Percentiles rank a stretch among this genome's conserved stretches.
Conservation (phyloP, 106 monocot species). For the Platanthera guangdongensis region DNA sequence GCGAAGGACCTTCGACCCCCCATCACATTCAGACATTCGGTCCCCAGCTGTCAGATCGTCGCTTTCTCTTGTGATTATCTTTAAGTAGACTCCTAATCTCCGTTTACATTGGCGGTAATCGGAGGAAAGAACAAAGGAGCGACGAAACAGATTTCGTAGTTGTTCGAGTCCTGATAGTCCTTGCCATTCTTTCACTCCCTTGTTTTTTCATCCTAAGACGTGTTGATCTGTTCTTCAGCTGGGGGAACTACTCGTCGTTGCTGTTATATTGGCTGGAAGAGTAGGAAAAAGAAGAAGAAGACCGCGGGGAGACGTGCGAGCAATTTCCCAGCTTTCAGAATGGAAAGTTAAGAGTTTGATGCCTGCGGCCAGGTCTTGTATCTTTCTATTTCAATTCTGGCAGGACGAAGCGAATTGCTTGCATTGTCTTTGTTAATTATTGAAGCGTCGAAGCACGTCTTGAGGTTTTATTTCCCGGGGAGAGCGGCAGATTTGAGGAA, state of each 20-base stretch:
- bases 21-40: constrained; percentile 3
- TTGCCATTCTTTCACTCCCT: too few species aligned
- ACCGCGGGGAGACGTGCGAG: neutral
- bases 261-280: constrained; percentile 1
- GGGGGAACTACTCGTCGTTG: neutral
- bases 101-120: constrained; percentile 2
- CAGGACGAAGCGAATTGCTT: neutral
- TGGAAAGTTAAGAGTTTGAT: constrained; percentile 6
- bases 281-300: neutral
- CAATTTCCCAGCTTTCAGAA: neutral
- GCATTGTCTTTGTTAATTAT: neutral
- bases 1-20: neutral
- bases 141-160: neutral
- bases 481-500: neutral
- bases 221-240: neutral
- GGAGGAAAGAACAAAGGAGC: neutral
- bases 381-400: neutral
- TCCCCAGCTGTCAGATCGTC: constrained; percentile 9
- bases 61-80: constrained; percentile 1
- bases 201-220: constrained; percentile 6
- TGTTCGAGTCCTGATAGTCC: neutral
- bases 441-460: neutral
- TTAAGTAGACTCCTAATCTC: constrained; percentile 1
- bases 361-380: neutral
- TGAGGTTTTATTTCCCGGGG: constrained; percentile 3